Conservation (phyloP, 306 rosid genomes). For the Trichosanthes truncata region DNA sequence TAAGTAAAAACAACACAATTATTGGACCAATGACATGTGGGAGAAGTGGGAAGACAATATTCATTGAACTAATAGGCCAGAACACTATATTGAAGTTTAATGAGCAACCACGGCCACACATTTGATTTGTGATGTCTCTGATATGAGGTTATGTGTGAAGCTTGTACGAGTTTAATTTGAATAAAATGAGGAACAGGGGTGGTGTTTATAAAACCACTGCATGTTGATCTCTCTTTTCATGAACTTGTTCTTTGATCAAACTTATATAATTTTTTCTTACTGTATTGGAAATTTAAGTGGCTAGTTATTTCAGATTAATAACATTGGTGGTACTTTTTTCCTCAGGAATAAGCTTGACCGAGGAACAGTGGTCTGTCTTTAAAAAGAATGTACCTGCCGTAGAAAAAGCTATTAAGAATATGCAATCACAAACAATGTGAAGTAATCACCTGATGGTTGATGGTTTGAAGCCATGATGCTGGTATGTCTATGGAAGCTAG, state of each 20-base stretch:
- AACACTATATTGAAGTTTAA: not conserved
- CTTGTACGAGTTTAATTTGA: not conserved
- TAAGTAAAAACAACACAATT: not conserved
- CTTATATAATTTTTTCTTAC: not conserved
- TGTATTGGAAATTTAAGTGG: not conserved
- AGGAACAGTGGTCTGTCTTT: constrained; percentile 75
- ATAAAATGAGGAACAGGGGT: not conserved
- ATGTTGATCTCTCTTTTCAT: not conserved
- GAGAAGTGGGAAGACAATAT: not conserved
- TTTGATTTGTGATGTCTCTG: not conserved
- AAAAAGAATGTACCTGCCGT: constrained; percentile 64
- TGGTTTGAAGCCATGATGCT: constrained; percentile 15
- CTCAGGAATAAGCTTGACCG: constrained; percentile 93
- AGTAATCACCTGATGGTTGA: not conserved
- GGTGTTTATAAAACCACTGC: not conserved
- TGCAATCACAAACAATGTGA: constrained; percentile 43
- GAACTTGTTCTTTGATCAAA: not conserved
- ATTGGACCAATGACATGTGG: not conserved
- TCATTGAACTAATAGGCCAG: not conserved
- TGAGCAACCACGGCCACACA: not conserved
- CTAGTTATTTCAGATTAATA: not conserved
- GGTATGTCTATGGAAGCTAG: not conserved
- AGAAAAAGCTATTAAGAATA: constrained; percentile 60
- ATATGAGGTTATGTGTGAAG: not conserved
- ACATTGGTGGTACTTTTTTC: constrained; percentile 3